These are phyloP conservation scores for Pleurotus djamor DNA, from an alignment of 768 basidiomycete genomes.

Conservation along the genomic window DNA sequence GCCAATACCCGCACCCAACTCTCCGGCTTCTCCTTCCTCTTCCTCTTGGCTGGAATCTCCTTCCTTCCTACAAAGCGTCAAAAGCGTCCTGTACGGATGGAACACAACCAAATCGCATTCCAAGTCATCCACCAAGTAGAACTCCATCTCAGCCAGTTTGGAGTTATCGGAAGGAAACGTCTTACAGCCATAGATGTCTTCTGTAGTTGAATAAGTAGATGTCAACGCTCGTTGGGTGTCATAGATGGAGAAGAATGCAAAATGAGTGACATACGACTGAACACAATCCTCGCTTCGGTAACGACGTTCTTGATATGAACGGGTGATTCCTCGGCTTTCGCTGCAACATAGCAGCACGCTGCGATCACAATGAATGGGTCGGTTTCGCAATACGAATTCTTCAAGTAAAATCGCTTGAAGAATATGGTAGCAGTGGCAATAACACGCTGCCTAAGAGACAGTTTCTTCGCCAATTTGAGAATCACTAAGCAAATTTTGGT, in stretches of 20 bases:
- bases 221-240: background rate
- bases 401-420: slow-evolving; percentile 95
- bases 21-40: slow-evolving; percentile 57
- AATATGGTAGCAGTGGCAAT: slow-evolving; percentile 95
- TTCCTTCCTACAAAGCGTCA: slow-evolving; percentile 71
- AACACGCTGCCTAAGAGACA: slow-evolving; percentile 82
- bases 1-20: slow-evolving; percentile 44
- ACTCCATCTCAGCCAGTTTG: slow-evolving; percentile 98
- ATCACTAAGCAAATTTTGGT: slow-evolving; percentile 51
- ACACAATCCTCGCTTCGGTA: slow-evolving; percentile 75
- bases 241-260: background rate
- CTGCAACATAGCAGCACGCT: slow-evolving; percentile 93
- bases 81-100: slow-evolving; percentile 91
- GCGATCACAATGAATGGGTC: slow-evolving; percentile 92
- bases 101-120: slow-evolving; percentile 93
- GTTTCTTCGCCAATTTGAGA: slow-evolving; percentile 81
- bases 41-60: slow-evolving; percentile 32
- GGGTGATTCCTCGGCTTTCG: slow-evolving; percentile 96
- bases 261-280: slow-evolving; percentile 51
- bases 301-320: slow-evolving; percentile 93
- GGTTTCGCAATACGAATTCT: slow-evolving; percentile 94
- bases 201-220: slow-evolving; percentile 20
- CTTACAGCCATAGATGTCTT: slow-evolving; percentile 70
- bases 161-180: slow-evolving; percentile 86
- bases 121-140: slow-evolving; percentile 94